A percentile compares a stretch with the other conserved stretches of the same genome.
Conservation (phyloP, 2,329 filamentous ascomycete species). For the Venturiaceae sp. region DNA sequence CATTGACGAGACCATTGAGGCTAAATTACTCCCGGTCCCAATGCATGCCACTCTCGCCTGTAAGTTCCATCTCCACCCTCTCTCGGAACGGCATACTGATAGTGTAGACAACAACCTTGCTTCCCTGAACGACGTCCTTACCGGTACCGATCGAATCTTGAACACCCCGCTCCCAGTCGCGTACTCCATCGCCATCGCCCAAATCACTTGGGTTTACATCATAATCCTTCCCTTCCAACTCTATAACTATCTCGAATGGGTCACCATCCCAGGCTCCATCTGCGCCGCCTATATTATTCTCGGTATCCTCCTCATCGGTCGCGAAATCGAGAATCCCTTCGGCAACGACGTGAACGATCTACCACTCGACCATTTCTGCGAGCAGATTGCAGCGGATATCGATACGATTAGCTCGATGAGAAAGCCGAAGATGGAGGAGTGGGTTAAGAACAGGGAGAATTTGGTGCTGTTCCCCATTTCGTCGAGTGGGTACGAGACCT, state of each 20-base stretch:
- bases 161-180: conserved; percentile 75
- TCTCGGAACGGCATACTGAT: neutral
- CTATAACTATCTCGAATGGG: conserved; percentile 52
- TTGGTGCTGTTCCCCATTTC: conserved; percentile 48
- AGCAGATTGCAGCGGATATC: conserved; percentile 63
- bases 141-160: conserved; percentile 66
- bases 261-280: conserved; percentile 63
- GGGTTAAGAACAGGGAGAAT: conserved; percentile 39
- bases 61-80: conserved; percentile 12
- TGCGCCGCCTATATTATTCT: conserved; percentile 72
- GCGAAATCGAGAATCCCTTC: conserved; percentile 80
- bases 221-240: conserved; percentile 76
- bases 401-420: conserved; percentile 58
- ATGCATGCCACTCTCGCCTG: conserved; percentile 50
- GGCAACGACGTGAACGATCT: conserved; percentile 77
- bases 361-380: conserved; percentile 68
- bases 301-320: conserved; percentile 64
- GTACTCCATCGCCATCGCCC: conserved; percentile 75
- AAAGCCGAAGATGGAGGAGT: conserved; percentile 41
- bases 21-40: conserved; percentile 45
- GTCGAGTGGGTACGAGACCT: conserved; percentile 1
- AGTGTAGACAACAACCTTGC: conserved; percentile 34
- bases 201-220: conserved; percentile 82
- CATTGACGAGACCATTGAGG: conserved; percentile 49
- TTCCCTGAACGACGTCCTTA: conserved; percentile 61